A percentile compares a stretch with the other conserved stretches of the same genome.
These are phyloP conservation scores for Nakaseomyces bracarensis DNA, from an alignment of 1,139 yeast genomes.

Conservation along the genomic window DNA sequence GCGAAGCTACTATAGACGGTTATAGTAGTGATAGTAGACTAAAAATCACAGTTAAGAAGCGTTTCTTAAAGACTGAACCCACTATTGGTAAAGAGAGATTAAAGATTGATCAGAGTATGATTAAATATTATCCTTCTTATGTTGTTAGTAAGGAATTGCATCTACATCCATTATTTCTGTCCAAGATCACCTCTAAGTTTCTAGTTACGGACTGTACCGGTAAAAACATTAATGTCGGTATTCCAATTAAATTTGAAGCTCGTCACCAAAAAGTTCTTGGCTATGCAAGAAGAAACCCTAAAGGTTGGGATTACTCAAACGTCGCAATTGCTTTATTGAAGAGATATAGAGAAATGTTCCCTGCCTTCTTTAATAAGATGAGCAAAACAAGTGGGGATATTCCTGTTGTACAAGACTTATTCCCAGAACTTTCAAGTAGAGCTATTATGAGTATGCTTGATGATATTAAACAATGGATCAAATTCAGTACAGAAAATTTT, in stretches of 20 bases:
- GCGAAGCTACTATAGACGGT: conserved; percentile 68
- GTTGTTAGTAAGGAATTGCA: conserved; percentile 54
- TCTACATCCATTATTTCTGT: conserved; percentile 57
- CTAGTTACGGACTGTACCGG: conserved; percentile 49
- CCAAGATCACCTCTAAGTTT: conserved; percentile 69
- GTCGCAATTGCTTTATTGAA: conserved; percentile 60
- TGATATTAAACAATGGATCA: conserved; percentile 50
- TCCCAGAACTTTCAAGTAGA: conserved; percentile 31
- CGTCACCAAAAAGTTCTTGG: conserved; percentile 81
- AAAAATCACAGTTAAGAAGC: conserved; percentile 49
- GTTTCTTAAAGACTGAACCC: conserved; percentile 48
- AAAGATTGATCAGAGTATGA: conserved; percentile 44
- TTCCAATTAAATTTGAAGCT: conserved; percentile 76
- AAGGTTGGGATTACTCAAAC: conserved; percentile 78
- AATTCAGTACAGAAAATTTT: conserved; percentile 46
- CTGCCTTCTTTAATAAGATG: conserved; percentile 43
- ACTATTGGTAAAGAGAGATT: conserved; percentile 54
- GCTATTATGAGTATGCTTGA: conserved; percentile 39
- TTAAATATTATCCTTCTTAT: conserved; percentile 58
- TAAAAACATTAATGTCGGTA: conserved; percentile 65
- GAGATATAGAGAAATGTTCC: conserved; percentile 55
- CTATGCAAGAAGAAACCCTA: conserved; percentile 58
- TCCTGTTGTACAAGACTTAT: conserved; percentile 39
- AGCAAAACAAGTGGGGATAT: conserved; percentile 32
- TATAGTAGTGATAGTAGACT: conserved; percentile 42